phyloP scores from a whole-genome alignment of 305 asterid species.

The Stenogyne calaminthoides region DNA sequence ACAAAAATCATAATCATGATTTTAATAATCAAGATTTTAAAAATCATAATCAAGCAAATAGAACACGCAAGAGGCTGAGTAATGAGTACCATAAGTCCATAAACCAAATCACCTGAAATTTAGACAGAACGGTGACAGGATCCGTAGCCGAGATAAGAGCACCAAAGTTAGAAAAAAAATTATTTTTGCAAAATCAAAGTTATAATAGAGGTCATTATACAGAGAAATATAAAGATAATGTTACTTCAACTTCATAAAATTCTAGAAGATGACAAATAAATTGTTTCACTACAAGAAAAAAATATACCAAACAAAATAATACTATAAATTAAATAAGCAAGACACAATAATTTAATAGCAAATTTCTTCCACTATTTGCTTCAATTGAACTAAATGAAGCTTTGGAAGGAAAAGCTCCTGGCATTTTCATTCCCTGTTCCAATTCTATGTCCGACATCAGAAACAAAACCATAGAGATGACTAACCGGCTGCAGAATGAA shows the following conservation, averaged over 20 bases:
- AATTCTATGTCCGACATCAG: constrained; percentile 8
- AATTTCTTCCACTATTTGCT: not conserved
- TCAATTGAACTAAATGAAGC: not conserved
- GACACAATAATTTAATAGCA: not conserved
- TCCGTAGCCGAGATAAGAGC: constrained; percentile 98
- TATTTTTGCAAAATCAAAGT: constrained; percentile 76
- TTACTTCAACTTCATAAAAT: constrained; percentile 2
- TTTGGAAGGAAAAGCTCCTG: not conserved
- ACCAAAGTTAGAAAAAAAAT: constrained; percentile 95
- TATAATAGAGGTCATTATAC: constrained; percentile 21
- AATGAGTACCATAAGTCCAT: constrained; percentile 20
- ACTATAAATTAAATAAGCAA: constrained; percentile 15
- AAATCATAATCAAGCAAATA: no score
- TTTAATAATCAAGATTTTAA: constrained; percentile 25
- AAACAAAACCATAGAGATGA: constrained; percentile 27
- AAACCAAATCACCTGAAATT: constrained; percentile 73
- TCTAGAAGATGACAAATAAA: not conserved
- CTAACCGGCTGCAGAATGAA: constrained; percentile 93
- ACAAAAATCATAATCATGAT: constrained; percentile 30
- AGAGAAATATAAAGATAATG: not conserved
- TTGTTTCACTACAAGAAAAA: not conserved
- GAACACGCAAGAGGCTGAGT: constrained; percentile 16
- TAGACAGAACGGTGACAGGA: constrained; percentile 97
- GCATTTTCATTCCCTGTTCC: constrained; percentile 21
- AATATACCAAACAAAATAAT: not conserved